Evolutionary conservation across 2,329 filamentous ascomycete genomes (phyloP).

Genomic region (Cryphonectria nitschkei): DNA sequence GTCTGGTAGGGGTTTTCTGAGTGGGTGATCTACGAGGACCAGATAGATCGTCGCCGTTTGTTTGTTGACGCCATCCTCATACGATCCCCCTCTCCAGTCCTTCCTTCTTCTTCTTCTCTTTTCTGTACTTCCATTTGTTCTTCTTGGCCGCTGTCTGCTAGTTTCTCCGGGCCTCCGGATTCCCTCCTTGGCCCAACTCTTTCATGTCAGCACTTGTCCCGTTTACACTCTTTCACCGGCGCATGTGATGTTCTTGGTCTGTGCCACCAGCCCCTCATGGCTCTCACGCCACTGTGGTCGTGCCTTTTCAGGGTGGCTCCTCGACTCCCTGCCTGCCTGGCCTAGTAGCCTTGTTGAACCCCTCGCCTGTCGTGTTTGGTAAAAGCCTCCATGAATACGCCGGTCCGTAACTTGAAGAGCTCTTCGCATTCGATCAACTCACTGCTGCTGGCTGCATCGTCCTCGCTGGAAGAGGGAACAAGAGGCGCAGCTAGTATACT

Average conservation of each 20-base stretch:
- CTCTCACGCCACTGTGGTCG: neutral
- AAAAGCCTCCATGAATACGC: neutral
- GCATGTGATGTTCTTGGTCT: neutral
- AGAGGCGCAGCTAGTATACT: neutral
- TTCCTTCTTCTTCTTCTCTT: no score
- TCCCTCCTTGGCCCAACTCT: neutral
- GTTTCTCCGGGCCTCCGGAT: no score
- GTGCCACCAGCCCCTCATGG: neutral
- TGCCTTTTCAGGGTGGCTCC: neutral
- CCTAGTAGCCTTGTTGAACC: neutral
- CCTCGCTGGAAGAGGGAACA: neutral
- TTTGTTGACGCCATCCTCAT: neutral
- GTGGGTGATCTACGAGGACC: no score
- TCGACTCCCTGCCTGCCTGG: neutral
- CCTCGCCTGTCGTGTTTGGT: neutral
- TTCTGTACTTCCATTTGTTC: no score
- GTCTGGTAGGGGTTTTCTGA: no score
- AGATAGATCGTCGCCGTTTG: neutral
- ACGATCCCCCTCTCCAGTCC: neutral
- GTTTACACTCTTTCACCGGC: neutral
- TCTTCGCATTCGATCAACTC: neutral
- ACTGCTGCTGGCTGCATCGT: neutral
- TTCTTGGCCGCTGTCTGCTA: no score
- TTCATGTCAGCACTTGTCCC: neutral
- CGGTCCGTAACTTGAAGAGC: neutral